Conservation (phyloP, 257 asterid genomes). For the Phtheirospermum japonicum region DNA sequence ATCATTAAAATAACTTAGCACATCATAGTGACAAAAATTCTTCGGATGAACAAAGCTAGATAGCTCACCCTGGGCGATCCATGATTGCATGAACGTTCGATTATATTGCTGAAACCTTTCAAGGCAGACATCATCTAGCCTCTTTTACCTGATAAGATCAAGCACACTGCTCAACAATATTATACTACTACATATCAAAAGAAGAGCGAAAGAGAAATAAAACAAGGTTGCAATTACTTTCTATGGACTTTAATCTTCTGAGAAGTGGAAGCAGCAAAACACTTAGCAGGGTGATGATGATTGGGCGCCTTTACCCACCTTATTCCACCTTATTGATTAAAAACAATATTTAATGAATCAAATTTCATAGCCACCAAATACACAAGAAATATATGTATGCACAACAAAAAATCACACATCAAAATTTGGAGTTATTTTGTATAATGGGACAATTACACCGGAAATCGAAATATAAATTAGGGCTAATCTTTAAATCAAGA, state of each 20-base stretch:
- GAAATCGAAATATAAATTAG: too few relatives aligned
- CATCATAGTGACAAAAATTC: too few relatives aligned
- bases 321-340: constrained; percentile 54
- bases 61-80: constrained; percentile 81
- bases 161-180: constrained; percentile 5
- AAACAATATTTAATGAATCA: constrained; percentile 19
- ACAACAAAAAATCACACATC: background rate
- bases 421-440: too few relatives aligned
- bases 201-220: too few relatives aligned
- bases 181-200: too few relatives aligned
- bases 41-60: constrained; percentile 17
- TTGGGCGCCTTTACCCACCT: constrained; percentile 29
- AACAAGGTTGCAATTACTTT: constrained; percentile 49
- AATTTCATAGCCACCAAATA: constrained; percentile 15
- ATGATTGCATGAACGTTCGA: constrained; percentile 84
- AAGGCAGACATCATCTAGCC: constrained; percentile 86
- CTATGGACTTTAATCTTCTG: constrained; percentile 56
- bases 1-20: too few relatives aligned
- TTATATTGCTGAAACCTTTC: too few relatives aligned
- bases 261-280: constrained; percentile 56
- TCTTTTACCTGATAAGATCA: constrained; percentile 59
- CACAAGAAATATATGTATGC: background rate
- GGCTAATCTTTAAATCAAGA: too few relatives aligned
- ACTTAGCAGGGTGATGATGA: constrained; percentile 36
- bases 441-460: too few relatives aligned